These are phyloP conservation scores for Vigna nakashimae DNA, from an alignment of 306 rosid genomes.

Conservation along the genomic window DNA sequence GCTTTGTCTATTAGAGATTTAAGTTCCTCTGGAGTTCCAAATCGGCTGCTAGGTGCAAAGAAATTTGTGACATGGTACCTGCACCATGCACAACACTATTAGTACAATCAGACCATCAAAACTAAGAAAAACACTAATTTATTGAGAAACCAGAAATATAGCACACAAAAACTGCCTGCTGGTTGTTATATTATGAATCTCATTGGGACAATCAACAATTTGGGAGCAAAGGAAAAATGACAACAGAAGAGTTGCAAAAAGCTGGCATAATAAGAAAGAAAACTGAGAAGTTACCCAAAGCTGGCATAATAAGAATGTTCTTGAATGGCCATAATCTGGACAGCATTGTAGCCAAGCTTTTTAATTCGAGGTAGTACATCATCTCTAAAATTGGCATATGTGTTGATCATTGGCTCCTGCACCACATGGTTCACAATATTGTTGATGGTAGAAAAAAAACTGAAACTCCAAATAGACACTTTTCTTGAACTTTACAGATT, in stretches of 20 bases:
- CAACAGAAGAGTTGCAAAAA: slow-evolving; percentile 73
- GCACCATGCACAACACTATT: slow-evolving; percentile 41
- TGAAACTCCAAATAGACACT: slow-evolving; percentile 18
- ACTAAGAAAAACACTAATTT: slow-evolving; percentile 33
- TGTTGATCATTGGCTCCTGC: slow-evolving; percentile 88
- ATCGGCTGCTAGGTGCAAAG: slow-evolving; percentile 98
- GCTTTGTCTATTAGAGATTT: slow-evolving; percentile 94
- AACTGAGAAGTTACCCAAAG: slow-evolving; percentile 77
- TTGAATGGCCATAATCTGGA: slow-evolving; percentile 99
- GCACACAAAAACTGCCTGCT: slow-evolving; percentile 12
- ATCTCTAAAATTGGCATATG: slow-evolving; percentile 87
- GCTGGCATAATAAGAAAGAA: slow-evolving; percentile 65
- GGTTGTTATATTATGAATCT: slow-evolving; percentile 25
- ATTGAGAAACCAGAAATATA: slow-evolving; percentile 35
- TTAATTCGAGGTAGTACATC: slow-evolving; percentile 71
- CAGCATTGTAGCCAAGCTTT: slow-evolving; percentile 97
- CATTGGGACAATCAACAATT: slow-evolving; percentile 17
- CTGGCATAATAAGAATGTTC: slow-evolving; percentile 99
- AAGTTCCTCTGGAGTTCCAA: slow-evolving; percentile 96
- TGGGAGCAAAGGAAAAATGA: slow-evolving; percentile 1
- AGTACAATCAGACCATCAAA: slow-evolving; percentile 12
- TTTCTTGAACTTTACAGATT: slow-evolving; percentile 32
- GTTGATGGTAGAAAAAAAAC: slow-evolving; percentile 29
- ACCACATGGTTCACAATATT: slow-evolving; percentile 43
- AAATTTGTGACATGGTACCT: slow-evolving; percentile 98